Evolutionary conservation across 2,329 filamentous ascomycete species (phyloP), one percentile per base, ranked within the genome.

Genomic region (Tolypocladium cylindrosporum): DNA sequence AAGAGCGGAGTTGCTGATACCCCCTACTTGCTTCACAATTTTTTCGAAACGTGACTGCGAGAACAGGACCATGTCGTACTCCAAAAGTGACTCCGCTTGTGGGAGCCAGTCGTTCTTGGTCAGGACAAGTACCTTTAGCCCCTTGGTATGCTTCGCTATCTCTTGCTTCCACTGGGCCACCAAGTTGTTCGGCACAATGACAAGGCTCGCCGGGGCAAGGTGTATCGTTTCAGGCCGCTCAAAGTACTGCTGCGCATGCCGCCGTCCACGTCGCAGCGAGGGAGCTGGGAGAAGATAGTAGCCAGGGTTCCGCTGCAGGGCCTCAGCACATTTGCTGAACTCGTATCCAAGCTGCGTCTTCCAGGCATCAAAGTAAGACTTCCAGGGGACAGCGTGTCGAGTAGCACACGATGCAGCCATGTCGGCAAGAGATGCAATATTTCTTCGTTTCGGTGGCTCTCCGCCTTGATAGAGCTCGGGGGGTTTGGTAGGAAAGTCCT

Each of bases 161-260:
- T 97, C 91, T 13, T 84, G 79, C 56, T 82, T 76, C 93, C 93
- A 97, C 69, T 97, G 93, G 56, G 86, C 80, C 3, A 96, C 76
- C 31, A 97, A 77, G 67, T 97, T 97, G 16, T 85, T 79, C 0
- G 93, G 93, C 0, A 92, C 90, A 37, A 97, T 82, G 21, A 96
- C 77, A 4, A 97, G 75, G 0, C 88, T 96, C 0, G 82, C 82
- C 36, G 82, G 79, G 60, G 86, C 89, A 9, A 94, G 75, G 34
- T 77, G 81, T 4, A 96, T 74, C 60, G 75, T 78, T 27, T 73
- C 77, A 0, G 78, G 73, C 0, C 74, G 69, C n/a, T 45, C 39
- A 14, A 54, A 41, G 14, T 27, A 51, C 34, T 57, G 54, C 9
- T 48, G 42, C 6, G 55, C 57, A 31, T 64, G 60, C 36, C 69